phyloP scores from a whole-genome alignment of 306 rosid genomes.

The Comarum palustre region DNA sequence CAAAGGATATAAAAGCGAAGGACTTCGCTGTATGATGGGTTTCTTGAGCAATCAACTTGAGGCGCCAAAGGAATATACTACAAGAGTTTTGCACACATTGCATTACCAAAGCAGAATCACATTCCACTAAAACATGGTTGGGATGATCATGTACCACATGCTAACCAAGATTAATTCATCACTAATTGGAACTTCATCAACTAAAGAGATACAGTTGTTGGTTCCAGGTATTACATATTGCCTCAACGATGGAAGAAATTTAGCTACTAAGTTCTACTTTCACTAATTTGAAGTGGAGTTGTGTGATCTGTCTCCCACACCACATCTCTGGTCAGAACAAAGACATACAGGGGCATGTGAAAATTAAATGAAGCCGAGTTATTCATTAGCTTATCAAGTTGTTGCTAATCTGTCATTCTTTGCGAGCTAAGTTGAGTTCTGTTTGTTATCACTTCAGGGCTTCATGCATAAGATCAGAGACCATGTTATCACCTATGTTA shows the following conservation, averaged over 20 bases:
- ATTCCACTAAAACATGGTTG: too few species aligned
- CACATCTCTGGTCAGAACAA: slow-evolving; percentile 23
- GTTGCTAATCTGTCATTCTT: slow-evolving; percentile 26
- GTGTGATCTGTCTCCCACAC: slow-evolving; percentile 26
- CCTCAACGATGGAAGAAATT: slow-evolving; percentile 11
- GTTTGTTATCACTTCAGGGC: slow-evolving; percentile 9
- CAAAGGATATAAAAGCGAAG: too few species aligned
- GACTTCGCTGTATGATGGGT: too few species aligned
- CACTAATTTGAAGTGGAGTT: slow-evolving; percentile 26
- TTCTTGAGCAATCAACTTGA: too few species aligned
- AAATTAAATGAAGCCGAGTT: slow-evolving; percentile 21
- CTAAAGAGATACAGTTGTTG: background rate
- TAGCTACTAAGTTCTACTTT: slow-evolving; percentile 26
- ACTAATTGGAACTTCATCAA: slow-evolving; percentile 4
- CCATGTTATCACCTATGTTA: background rate
- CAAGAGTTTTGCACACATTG: too few species aligned
- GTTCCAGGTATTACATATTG: background rate
- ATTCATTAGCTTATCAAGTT: slow-evolving; percentile 8
- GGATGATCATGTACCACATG: slow-evolving; percentile 18
- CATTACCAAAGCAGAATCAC: too few species aligned
- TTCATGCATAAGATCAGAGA: background rate
- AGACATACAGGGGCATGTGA: slow-evolving; percentile 25
- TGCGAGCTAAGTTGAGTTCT: slow-evolving; percentile 19
- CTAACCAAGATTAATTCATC: slow-evolving; percentile 9
- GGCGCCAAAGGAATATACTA: too few species aligned